These are phyloP conservation scores for Coelastrella sp. DNA, from an alignment of 139 green algal species.

Conservation along the genomic window DNA sequence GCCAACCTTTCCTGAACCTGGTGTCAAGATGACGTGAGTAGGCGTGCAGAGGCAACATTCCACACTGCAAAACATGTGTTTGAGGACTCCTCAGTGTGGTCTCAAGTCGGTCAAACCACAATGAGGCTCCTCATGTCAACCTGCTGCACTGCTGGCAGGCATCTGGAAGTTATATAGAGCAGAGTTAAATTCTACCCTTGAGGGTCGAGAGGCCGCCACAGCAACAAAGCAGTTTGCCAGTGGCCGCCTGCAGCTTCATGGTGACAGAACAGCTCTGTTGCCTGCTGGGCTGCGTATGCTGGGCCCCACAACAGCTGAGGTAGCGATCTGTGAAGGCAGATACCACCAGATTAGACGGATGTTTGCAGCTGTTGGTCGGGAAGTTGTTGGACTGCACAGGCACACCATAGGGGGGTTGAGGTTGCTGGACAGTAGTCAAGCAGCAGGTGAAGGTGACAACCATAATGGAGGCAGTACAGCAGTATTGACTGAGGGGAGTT, in stretches of 20 bases:
- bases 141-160: neutral
- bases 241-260: slow-evolving; percentile 50
- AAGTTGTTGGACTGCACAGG: slow-evolving; percentile 64
- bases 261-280: slow-evolving; percentile 61
- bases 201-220: slow-evolving; percentile 48
- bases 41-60: no score
- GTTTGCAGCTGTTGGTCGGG: slow-evolving; percentile 61
- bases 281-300: slow-evolving; percentile 55
- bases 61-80: no score
- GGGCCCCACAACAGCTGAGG: slow-evolving; percentile 37
- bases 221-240: slow-evolving; percentile 57
- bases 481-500: no score
- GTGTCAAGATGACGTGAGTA: no score
- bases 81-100: no score
- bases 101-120: no score
- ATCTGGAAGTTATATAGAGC: slow-evolving; percentile 66
- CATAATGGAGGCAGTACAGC: neutral
- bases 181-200: slow-evolving; percentile 46
- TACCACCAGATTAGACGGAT: slow-evolving; percentile 71
- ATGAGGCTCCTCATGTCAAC: neutral
- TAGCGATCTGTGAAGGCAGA: slow-evolving; percentile 65
- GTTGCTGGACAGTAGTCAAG: slow-evolving; percentile 22
- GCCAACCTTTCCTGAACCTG: no score
- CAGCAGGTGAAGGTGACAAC: neutral
- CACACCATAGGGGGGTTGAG: slow-evolving; percentile 56